These are phyloP conservation scores for Prunus mongolica DNA, from an alignment of 306 rosid genomes.

Conservation along the genomic window DNA sequence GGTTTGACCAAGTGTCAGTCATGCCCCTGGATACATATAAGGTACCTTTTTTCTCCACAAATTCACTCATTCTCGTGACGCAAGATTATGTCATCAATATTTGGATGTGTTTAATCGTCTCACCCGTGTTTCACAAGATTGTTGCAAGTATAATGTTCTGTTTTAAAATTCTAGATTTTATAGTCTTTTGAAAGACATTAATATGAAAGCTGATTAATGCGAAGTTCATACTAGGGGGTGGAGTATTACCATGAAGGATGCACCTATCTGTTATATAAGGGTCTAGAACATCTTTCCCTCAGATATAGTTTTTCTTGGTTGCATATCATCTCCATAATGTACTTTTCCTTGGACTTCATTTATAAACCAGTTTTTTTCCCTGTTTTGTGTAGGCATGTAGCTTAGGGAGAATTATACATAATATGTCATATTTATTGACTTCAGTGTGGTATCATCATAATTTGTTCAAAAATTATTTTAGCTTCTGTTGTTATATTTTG, in stretches of 20 bases:
- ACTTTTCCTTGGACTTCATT: background rate
- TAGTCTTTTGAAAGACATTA: too few relatives aligned
- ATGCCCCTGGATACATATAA: constrained; percentile 52
- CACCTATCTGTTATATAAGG: background rate
- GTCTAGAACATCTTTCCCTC: background rate
- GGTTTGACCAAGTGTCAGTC: constrained; percentile 63
- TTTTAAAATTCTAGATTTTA: background rate
- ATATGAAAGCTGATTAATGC: too few relatives aligned
- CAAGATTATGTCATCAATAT: background rate
- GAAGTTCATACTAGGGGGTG: background rate
- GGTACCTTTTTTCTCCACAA: constrained; percentile 22
- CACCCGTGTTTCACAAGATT: background rate
- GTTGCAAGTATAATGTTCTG: background rate
- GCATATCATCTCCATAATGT: background rate
- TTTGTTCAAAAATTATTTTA: too few relatives aligned
- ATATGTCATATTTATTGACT: too few relatives aligned
- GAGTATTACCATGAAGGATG: background rate
- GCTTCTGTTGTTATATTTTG: too few relatives aligned
- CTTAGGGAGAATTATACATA: too few relatives aligned
- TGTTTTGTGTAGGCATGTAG: too few relatives aligned
- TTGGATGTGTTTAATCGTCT: background rate
- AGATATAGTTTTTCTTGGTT: background rate
- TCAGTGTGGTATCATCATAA: too few relatives aligned
- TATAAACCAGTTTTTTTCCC: too few relatives aligned
- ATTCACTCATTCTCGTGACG: background rate